Conservation (phyloP, 2,329 filamentous ascomycete species). For the Leptosphaerulina australis region DNA sequence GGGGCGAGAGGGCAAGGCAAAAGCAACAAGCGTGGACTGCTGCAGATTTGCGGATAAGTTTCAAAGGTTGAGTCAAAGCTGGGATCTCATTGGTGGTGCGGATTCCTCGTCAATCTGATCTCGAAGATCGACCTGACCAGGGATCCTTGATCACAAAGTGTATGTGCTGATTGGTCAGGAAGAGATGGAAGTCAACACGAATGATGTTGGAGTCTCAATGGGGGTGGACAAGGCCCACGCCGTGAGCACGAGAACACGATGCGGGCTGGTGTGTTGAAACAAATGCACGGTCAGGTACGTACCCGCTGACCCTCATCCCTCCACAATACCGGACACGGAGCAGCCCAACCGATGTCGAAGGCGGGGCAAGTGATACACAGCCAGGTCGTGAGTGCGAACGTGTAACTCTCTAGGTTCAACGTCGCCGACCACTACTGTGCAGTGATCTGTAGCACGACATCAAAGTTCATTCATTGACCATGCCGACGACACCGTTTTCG, state of each 20-base stretch:
- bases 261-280: conserved; percentile 2
- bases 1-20: conserved; percentile 20
- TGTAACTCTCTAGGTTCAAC: conserved; percentile 28
- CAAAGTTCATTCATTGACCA: conserved; percentile 18
- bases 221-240: conserved; percentile 2
- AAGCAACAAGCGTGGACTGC: conserved; percentile 24
- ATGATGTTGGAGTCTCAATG: conserved; percentile 1
- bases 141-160: conserved; percentile 26
- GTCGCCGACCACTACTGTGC: conserved; percentile 35
- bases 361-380: conserved; percentile 25
- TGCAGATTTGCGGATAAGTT: conserved; percentile 35
- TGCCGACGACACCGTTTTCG: conserved; percentile 29
- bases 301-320: conserved; percentile 30
- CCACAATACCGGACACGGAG: conserved; percentile 16
- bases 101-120: conserved; percentile 47
- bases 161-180: conserved; percentile 2
- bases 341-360: conserved; percentile 20
- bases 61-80: conserved; percentile 28
- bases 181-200: not conserved
- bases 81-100: conserved; percentile 37
- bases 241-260: conserved; percentile 7
- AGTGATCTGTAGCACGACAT: conserved; percentile 31
- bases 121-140: conserved; percentile 33
- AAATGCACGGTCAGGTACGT: conserved; percentile 12
- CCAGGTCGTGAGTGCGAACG: conserved; percentile 20